phyloP scores from a whole-genome alignment of 768 basidiomycete species.

The Boletus tylopilopsis region DNA sequence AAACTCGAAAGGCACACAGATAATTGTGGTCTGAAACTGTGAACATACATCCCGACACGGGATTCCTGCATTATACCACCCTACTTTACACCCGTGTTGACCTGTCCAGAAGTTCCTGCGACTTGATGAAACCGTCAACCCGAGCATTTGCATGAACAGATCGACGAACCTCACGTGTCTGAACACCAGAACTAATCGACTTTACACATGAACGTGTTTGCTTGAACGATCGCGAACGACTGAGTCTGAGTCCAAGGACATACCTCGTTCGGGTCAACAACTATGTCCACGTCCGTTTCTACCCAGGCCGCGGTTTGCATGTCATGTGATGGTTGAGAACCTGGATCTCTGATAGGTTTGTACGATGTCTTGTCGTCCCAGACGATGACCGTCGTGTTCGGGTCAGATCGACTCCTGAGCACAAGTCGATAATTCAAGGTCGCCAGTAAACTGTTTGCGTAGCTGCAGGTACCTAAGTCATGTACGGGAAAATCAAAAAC shows the following conservation, averaged over 20 bases:
- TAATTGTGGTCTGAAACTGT: too few relatives aligned
- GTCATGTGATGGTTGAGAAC: not conserved
- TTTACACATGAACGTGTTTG: too few relatives aligned
- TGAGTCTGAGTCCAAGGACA: not conserved
- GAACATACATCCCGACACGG: too few relatives aligned
- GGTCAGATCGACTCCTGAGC: conserved; percentile 3
- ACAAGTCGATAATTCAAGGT: conserved; percentile 1
- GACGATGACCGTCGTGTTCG: not conserved
- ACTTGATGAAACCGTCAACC: not conserved
- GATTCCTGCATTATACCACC: too few relatives aligned
- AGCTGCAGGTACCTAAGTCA: conserved; percentile 1
- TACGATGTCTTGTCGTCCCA: not conserved
- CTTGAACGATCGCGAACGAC: conserved; percentile 34
- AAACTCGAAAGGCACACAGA: conserved; percentile 40
- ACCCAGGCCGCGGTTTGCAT: not conserved
- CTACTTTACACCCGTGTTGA: too few relatives aligned
- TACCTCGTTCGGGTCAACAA: not conserved
- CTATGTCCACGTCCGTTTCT: not conserved
- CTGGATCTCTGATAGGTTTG: not conserved
- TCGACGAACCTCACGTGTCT: too few relatives aligned
- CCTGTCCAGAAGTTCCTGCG: not conserved
- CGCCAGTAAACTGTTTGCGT: conserved; percentile 17
- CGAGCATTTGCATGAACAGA: conserved; percentile 4
- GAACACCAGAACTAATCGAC: too few relatives aligned
- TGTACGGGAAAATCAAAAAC: not conserved